Evolutionary conservation across 768 basidiomycete species (phyloP).

Genomic region (Leucosporidium scottii): DNA sequence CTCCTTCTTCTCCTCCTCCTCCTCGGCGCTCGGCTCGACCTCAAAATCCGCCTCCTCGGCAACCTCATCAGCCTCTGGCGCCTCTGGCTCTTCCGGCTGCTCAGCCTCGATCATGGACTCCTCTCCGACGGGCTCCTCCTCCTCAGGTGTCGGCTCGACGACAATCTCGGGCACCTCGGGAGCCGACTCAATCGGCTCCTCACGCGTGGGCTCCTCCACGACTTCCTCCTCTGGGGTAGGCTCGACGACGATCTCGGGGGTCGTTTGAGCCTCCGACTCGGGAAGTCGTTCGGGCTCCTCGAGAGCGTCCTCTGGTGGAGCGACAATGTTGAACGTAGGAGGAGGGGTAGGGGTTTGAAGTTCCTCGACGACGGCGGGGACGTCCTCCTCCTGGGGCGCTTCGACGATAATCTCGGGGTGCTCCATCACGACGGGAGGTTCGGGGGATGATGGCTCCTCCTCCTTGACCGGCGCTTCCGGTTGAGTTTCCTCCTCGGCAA

Average conservation of each 20-base stretch:
- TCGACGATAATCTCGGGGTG: not conserved
- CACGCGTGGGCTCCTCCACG: not conserved
- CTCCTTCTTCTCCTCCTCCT: not conserved
- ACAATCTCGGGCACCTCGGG: not conserved
- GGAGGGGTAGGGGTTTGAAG: not conserved
- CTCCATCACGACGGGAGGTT: not conserved
- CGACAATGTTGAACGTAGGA: not conserved
- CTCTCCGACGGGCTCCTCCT: not conserved
- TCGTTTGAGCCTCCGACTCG: not conserved
- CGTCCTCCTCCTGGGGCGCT: not conserved
- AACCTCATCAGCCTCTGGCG: not conserved
- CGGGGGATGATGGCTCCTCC: not conserved
- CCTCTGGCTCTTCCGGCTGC: not conserved
- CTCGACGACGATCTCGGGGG: constrained; percentile 5
- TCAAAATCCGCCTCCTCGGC: not conserved
- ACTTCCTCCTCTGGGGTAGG: constrained; percentile 3
- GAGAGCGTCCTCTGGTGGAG: not conserved
- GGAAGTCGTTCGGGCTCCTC: not conserved
- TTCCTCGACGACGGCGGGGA: not conserved
- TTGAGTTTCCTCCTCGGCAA: not conserved
- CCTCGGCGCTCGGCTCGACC: not conserved
- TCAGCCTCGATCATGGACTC: not conserved
- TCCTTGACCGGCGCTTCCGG: not conserved
- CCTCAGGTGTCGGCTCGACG: not conserved
- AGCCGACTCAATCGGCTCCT: too few species aligned